Conservation (phyloP, 768 basidiomycete genomes). For the Boletus edulis region DNA sequence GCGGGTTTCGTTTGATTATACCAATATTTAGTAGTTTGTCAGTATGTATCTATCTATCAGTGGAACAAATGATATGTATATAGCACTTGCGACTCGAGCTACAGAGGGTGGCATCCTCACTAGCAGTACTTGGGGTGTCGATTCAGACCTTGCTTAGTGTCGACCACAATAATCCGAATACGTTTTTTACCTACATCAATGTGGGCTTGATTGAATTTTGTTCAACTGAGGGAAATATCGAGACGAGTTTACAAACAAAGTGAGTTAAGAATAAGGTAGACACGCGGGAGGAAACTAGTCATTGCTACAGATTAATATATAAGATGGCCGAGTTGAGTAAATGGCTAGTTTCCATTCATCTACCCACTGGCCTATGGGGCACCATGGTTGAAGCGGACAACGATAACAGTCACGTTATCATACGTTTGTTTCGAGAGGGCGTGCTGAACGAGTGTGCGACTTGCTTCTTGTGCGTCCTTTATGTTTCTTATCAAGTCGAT, state of each 20-base stretch:
- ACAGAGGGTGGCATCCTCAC: too few relatives aligned
- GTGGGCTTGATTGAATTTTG: not conserved
- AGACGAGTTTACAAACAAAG: not conserved
- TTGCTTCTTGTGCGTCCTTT: slow-evolving; percentile 80
- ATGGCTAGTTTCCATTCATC: not conserved
- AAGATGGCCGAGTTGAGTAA: not conserved
- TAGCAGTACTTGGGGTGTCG: too few relatives aligned
- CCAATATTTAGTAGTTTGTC: too few relatives aligned
- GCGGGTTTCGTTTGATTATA: too few relatives aligned
- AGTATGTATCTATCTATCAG: too few relatives aligned
- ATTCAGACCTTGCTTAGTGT: too few relatives aligned
- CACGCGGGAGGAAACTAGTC: not conserved
- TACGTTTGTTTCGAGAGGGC: slow-evolving; percentile 87
- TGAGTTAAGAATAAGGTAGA: slow-evolving; percentile 1
- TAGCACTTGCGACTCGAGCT: too few relatives aligned
- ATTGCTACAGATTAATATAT: slow-evolving; percentile 9
- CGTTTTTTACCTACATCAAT: not conserved
- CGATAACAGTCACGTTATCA: slow-evolving; percentile 92
- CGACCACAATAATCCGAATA: too few relatives aligned
- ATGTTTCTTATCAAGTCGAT: slow-evolving; percentile 77
- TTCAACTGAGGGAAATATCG: too few relatives aligned
- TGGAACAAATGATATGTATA: too few relatives aligned
- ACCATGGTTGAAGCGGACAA: slow-evolving; percentile 70
- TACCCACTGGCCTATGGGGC: slow-evolving; percentile 12
- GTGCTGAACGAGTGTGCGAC: slow-evolving; percentile 72